phyloP scores from a whole-genome alignment of 2,329 filamentous ascomycete species.

The Cercospora canescens region DNA sequence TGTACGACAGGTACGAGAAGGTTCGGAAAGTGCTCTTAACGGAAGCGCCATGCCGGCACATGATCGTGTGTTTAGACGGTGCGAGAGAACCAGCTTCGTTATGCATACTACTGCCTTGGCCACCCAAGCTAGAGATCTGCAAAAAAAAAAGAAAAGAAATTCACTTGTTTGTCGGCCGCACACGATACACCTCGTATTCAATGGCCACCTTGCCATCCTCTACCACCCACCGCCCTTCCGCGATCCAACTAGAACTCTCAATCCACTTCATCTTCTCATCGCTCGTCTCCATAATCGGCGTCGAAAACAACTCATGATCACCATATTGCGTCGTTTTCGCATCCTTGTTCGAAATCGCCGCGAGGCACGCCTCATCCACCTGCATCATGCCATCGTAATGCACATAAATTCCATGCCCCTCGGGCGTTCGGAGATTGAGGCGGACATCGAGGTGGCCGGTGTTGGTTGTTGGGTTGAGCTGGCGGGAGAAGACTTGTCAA shows the following conservation, averaged over 20 bases:
- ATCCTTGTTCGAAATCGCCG: not conserved
- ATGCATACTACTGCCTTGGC: not conserved
- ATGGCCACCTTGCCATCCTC: slow-evolving; percentile 6
- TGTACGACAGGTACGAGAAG: not conserved
- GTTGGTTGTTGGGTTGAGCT: slow-evolving; percentile 6
- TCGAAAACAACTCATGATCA: slow-evolving; percentile 12
- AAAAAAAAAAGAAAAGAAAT: not conserved
- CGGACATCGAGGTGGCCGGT: slow-evolving; percentile 11
- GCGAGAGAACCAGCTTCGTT: not conserved
- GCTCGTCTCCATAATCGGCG: slow-evolving; percentile 10
- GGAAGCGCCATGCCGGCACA: not conserved
- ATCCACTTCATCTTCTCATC: slow-evolving; percentile 11
- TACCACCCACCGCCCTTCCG: slow-evolving; percentile 6
- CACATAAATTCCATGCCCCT: slow-evolving; percentile 1
- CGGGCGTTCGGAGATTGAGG: slow-evolving; percentile 2
- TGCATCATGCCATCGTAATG: slow-evolving; percentile 11
- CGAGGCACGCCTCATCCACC: slow-evolving; percentile 1
- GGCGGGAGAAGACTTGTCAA: no score
- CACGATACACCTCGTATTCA: slow-evolving; percentile 9
- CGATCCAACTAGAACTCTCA: slow-evolving; percentile 7
- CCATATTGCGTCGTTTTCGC: slow-evolving; percentile 11
- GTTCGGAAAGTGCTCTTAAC: not conserved
- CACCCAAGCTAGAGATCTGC: no score
- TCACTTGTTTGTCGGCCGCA: not conserved
- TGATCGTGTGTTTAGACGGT: no score